A percentile compares a stretch with the other conserved stretches of the same genome.
Evolutionary conservation across 1,284 basidiomycete species (phyloP).

Genomic region (Ceratobasidium papillatum): DNA sequence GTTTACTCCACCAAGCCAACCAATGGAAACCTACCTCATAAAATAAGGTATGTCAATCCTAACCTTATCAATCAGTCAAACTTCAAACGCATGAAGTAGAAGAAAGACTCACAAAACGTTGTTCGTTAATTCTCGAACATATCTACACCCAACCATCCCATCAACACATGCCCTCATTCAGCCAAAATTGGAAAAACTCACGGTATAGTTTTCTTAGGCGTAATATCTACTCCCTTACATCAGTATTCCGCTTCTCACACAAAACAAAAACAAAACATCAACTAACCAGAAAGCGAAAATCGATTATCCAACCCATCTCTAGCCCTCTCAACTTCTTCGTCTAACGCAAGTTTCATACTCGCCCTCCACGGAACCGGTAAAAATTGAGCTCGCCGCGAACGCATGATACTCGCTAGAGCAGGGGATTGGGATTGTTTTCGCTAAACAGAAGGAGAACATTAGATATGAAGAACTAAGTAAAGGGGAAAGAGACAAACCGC

Average conservation of each 20-base stretch:
- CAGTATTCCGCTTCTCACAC: not conserved
- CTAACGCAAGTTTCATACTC: constrained; percentile 55
- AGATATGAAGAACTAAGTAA: not conserved
- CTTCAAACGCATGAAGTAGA: constrained; percentile 48
- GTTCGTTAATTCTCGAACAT: constrained; percentile 59
- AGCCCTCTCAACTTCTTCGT: constrained; percentile 54
- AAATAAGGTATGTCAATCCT: constrained; percentile 58
- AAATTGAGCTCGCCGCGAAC: constrained; percentile 58
- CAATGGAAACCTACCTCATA: constrained; percentile 47
- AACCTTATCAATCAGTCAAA: not conserved
- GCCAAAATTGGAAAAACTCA: constrained; percentile 29
- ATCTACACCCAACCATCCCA: constrained; percentile 39
- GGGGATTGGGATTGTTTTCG: constrained; percentile 55
- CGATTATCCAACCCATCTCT: constrained; percentile 57
- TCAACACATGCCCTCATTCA: not conserved
- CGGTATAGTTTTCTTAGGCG: constrained; percentile 58
- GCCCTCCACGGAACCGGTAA: constrained; percentile 65
- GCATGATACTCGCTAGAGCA: constrained; percentile 56
- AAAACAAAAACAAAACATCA: constrained; percentile 42
- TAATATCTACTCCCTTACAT: constrained; percentile 53
- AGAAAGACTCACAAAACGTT: constrained; percentile 59
- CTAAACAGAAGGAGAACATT: constrained; percentile 46
- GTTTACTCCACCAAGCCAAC: not conserved
- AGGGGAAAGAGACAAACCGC: constrained; percentile 49
- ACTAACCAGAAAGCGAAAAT: constrained; percentile 55